Evolutionary conservation across 2,329 filamentous ascomycete genomes (phyloP).

Genomic region (Bimuria novae-zelandiae): DNA sequence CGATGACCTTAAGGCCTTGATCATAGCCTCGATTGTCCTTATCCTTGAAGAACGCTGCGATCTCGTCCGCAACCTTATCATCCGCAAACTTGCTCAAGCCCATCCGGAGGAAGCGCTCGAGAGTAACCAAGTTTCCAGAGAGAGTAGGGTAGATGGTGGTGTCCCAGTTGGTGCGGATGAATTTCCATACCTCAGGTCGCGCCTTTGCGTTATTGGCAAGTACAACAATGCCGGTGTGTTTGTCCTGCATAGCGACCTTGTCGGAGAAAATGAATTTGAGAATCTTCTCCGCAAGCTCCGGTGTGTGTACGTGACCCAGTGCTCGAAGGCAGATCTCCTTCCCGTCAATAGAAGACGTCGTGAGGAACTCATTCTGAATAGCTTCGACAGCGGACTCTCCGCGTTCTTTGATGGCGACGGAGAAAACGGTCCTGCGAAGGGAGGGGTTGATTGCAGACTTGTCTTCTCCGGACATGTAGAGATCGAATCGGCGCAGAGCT

Average conservation of each 20-base stretch:
- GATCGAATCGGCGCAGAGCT: slow-evolving; percentile 76
- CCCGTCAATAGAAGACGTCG: slow-evolving; percentile 83
- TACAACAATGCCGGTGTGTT: slow-evolving; percentile 78
- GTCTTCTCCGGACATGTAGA: slow-evolving; percentile 72
- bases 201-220: slow-evolving; percentile 74
- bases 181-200: slow-evolving; percentile 80
- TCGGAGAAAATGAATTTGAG: slow-evolving; percentile 78
- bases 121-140: slow-evolving; percentile 78
- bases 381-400: slow-evolving; percentile 70
- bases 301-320: slow-evolving; percentile 74
- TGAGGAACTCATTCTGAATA: slow-evolving; percentile 83
- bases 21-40: slow-evolving; percentile 89
- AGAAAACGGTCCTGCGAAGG: slow-evolving; percentile 79
- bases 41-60: slow-evolving; percentile 79
- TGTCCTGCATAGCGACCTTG: slow-evolving; percentile 82
- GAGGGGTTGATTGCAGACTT: slow-evolving; percentile 76
- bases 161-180: slow-evolving; percentile 82
- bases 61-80: slow-evolving; percentile 68
- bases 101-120: slow-evolving; percentile 85
- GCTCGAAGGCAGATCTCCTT: slow-evolving; percentile 82
- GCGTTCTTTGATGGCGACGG: slow-evolving; percentile 75
- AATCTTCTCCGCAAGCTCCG: slow-evolving; percentile 69
- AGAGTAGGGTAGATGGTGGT: slow-evolving; percentile 69
- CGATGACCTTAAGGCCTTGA: slow-evolving; percentile 80
- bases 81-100: slow-evolving; percentile 80